Base-by-base conservation (phyloP, 2,329 filamentous ascomycete species). In the Hypoxylon sp. region DNA sequence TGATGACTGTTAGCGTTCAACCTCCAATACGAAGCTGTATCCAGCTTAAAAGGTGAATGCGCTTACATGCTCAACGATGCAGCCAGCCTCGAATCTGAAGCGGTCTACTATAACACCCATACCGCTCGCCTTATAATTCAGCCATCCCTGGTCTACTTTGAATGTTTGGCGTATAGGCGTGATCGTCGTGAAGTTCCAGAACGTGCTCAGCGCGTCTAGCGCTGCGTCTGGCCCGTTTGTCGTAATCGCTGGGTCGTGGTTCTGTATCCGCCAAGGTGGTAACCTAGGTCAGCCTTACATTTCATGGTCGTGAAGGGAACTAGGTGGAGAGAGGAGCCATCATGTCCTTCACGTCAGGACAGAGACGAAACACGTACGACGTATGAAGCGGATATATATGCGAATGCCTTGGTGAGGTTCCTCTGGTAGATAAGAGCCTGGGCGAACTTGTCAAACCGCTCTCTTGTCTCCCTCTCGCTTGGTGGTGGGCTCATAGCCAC, bases 51-150 rank as follows among this genome's bases (percentile, higher is more conserved):
- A 48, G 8, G 2, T 11, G 2, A n/a, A 27, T 37, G 17, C 38
- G 62, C 64, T 58, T 48, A 68, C 67, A 35, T 68, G 67, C 33
- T 68, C 67, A 8, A 67, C 64, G 38, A 69, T 69, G 41, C 67
- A 69, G 17, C 65, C 67, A 1, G 57, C 62, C 31, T 67, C 63
- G 62, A 59, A 66, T 11, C 65, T 40, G 24, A 60, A 69, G 15
- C 65, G 43, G 45, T 69, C 65, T 3, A 66, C 60, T 24, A 68
- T 52, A 24, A 51, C 53, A 11, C 66, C 65, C 23, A 58, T 33
- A 2, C 54, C 49, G 31, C 46, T 53, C 10, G 60, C 54, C 0
- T 55, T 18, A 26, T 68, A 67, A 23, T 62, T 55, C 38, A 67
- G 15, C 56, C 60, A 67, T 31, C 62, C 54, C 27, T 47, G 47